Conservation (phyloP, 2,329 filamentous ascomycete species). For the Ophiocordyceps australis region DNA sequence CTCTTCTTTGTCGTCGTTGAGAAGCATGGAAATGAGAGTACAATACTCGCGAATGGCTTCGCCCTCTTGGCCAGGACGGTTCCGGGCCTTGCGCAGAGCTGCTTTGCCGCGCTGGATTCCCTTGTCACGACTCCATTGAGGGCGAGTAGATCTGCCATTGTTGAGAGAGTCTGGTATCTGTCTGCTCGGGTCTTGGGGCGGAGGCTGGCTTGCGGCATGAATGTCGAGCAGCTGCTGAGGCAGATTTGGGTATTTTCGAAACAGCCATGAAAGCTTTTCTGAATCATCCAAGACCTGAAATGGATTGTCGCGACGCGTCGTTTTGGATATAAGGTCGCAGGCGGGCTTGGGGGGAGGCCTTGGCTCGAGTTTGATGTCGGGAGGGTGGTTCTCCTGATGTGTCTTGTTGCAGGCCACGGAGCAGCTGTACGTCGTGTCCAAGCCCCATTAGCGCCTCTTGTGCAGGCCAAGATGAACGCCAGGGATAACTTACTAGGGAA, state of each 20-base stretch:
- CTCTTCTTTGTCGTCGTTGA: slow-evolving; percentile 16
- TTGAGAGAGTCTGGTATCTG: slow-evolving; percentile 14
- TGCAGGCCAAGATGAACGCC: too few relatives aligned
- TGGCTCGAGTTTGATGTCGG: slow-evolving; percentile 14
- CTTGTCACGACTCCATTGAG: slow-evolving; percentile 37
- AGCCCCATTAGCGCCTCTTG: too few relatives aligned
- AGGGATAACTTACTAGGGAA: slow-evolving; percentile 43
- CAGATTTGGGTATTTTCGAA: slow-evolving; percentile 32
- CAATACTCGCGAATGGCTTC: slow-evolving; percentile 43
- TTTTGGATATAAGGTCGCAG: slow-evolving; percentile 1
- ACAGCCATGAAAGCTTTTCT: slow-evolving; percentile 28
- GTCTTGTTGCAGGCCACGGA: slow-evolving; percentile 37
- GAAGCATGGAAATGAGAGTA: slow-evolving; percentile 32
- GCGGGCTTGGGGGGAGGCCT: slow-evolving; percentile 5
- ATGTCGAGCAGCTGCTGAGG: slow-evolving; percentile 27
- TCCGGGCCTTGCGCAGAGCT: slow-evolving; percentile 30
- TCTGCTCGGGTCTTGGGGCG: slow-evolving; percentile 10
- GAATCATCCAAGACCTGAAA: slow-evolving; percentile 33
- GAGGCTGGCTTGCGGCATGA: slow-evolving; percentile 28
- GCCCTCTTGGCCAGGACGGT: slow-evolving; percentile 31
- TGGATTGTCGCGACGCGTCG: slow-evolving; percentile 17
- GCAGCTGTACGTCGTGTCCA: too few relatives aligned
- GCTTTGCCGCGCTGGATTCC: slow-evolving; percentile 37
- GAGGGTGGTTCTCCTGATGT: slow-evolving; percentile 30
- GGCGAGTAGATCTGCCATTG: slow-evolving; percentile 15